Evolutionary conservation across 2,329 filamentous ascomycete species (phyloP), one percentile per base, ranked within the genome.

Genomic region (Talaromyces sp.): DNA sequence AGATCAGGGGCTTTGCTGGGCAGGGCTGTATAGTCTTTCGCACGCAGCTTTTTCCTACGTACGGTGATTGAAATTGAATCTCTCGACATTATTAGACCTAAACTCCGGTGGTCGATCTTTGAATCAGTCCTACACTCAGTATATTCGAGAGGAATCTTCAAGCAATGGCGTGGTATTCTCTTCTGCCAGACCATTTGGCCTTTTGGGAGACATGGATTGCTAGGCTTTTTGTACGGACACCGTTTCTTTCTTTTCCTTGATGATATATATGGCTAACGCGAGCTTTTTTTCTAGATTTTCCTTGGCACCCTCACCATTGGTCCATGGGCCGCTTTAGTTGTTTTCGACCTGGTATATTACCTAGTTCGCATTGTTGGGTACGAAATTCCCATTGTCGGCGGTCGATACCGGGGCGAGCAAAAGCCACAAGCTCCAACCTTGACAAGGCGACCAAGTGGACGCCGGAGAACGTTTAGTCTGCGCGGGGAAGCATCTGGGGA

Each of bases 261-360:
- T 31, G 35, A n/a, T n/a, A 38, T n/a, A n/a, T n/a, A n/a, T 35
- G 51, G n/a, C 43, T 46, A 46, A 46, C 19, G 17, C 4, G 24
- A 19, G 9, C n/a, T 19, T 46, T 26, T n/a, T 29, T 13, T 43
- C 60, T 68, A 89, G 86, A 73, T 89, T 32, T 67, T 88, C 60
- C 80, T 89, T 61, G 86, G 83, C 26, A 66, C 84, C 50, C 66
- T 88, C 50, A 83, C 81, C 52, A 84, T 89, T 64, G 81, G 82
- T 1, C 87, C 87, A 11, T 89, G 86, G 85, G 72, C 81, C 5
- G 74, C 82, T 26, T 73, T 89, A 38, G 76, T 90, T 63, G 59
- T 86, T 64, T 89, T 89, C 76, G 87, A 90, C 69, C 71, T 87
- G 58, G 64, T 83, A 26, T 79, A 89, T 49, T 90, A 88, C 73